phyloP scores from a whole-genome alignment of 2,329 filamentous ascomycete genomes.

The Zymoseptoria ardabiliae region DNA sequence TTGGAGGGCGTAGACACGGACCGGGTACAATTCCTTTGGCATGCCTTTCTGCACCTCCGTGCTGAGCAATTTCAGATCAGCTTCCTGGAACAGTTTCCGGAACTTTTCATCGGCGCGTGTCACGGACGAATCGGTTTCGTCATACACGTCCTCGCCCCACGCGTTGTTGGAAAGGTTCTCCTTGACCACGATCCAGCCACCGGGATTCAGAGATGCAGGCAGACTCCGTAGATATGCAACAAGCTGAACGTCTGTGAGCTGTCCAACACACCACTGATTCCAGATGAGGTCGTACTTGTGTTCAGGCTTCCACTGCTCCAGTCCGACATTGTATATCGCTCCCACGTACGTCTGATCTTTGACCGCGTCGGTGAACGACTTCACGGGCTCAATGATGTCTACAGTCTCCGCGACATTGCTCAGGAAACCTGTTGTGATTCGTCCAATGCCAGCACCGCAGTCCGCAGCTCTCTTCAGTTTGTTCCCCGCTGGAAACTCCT shows the following conservation, averaged over 20 bases:
- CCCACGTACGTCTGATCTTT: constrained; percentile 46
- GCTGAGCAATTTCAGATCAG: constrained; percentile 60
- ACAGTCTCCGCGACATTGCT: constrained; percentile 60
- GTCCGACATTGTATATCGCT: constrained; percentile 61
- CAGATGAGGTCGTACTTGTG: constrained; percentile 69
- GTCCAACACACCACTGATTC: constrained; percentile 84
- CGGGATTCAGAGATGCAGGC: constrained; percentile 39
- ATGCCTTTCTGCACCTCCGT: constrained; percentile 69
- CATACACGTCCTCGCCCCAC: constrained; percentile 59
- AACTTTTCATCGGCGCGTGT: constrained; percentile 72
- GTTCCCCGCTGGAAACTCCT: constrained; percentile 18
- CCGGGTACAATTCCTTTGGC: constrained; percentile 60
- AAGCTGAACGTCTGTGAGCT: constrained; percentile 69
- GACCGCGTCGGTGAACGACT: constrained; percentile 66
- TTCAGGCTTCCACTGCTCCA: constrained; percentile 61
- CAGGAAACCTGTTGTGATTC: constrained; percentile 74
- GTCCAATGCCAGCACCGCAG: constrained; percentile 66
- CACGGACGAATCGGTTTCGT: constrained; percentile 68
- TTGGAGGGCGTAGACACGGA: constrained; percentile 70
- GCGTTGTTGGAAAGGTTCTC: constrained; percentile 63
- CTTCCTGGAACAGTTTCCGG: constrained; percentile 58
- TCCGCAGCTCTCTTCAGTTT: constrained; percentile 44
- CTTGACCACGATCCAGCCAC: constrained; percentile 63
- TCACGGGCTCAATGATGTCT: constrained; percentile 78
- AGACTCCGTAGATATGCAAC: constrained; percentile 59